Percentiles rank a stretch among this genome's conserved stretches.
Evolutionary conservation across 2,329 filamentous ascomycete species (phyloP).

Genomic region (Cladosporium colombiae): DNA sequence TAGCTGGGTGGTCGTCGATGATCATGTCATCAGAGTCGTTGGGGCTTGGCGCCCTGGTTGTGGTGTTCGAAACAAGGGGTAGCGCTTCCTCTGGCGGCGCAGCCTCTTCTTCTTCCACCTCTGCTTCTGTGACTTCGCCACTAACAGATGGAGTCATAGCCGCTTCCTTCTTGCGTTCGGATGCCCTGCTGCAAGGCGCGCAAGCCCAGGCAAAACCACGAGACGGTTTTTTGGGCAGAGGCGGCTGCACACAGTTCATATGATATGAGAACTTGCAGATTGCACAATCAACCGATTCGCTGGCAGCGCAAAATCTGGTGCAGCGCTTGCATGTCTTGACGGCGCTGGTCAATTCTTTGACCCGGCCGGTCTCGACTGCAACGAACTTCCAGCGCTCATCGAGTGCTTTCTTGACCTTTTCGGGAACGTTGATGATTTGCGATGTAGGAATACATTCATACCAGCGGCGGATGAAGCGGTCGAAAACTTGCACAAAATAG

Average conservation of each 20-base stretch:
- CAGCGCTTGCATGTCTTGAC: slow-evolving; percentile 97
- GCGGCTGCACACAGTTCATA: slow-evolving; percentile 95
- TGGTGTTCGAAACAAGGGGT: slow-evolving; percentile 54
- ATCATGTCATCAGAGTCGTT: slow-evolving; percentile 51
- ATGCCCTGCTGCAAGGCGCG: slow-evolving; percentile 91
- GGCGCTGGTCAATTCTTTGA: slow-evolving; percentile 92
- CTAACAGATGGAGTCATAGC: slow-evolving; percentile 77
- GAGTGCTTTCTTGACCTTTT: slow-evolving; percentile 90
- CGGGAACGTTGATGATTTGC: slow-evolving; percentile 93
- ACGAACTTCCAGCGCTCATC: slow-evolving; percentile 97
- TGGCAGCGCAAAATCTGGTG: slow-evolving; percentile 85
- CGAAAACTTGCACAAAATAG: slow-evolving; percentile 97
- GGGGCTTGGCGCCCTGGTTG: slow-evolving; percentile 59
- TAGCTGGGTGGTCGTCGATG: slow-evolving; percentile 63
- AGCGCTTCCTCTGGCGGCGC: slow-evolving; percentile 72
- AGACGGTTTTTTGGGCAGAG: slow-evolving; percentile 91
- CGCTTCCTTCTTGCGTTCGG: slow-evolving; percentile 88
- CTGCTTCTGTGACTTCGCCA: slow-evolving; percentile 53
- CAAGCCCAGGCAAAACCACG: slow-evolving; percentile 98
- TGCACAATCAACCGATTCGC: slow-evolving; percentile 95
- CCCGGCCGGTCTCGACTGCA: slow-evolving; percentile 86
- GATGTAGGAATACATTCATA: slow-evolving; percentile 94
- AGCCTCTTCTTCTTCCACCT: slow-evolving; percentile 64
- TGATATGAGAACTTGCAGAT: slow-evolving; percentile 95
- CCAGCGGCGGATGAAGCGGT: slow-evolving; percentile 96